Evolutionary conservation across 2,329 filamentous ascomycete genomes (phyloP), one percentile per base, ranked within the genome.

Genomic region (Aspergillus eucalypticola): DNA sequence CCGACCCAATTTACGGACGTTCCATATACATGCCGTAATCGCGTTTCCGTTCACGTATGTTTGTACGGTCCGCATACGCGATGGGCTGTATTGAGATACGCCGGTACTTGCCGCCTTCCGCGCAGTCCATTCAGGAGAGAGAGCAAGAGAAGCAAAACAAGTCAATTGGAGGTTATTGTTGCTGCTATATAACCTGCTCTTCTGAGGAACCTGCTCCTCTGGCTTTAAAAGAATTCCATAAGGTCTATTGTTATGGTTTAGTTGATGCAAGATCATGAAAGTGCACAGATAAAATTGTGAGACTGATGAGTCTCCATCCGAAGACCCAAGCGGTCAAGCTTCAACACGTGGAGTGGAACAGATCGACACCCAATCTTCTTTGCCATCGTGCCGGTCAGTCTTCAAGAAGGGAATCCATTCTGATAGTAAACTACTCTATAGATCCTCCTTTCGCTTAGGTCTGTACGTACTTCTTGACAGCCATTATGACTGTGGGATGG

Each of bases 321-420:
- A 49, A 46, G 25, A 57, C 53, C 58, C 41, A 60, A 69, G 65
- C 64, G 63, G 69, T 67, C 67, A 68, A 71, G 62, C 63, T 66
- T 67, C 60, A 35, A 66, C 67, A 73, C 71, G 71, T 73, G 71
- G 70, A 61, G 67, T 66, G 62, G 61, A 60, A 64, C 62, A 66
- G 63, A 71, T 69, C 64, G 63, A 64, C 61, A 55, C 61, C 52
- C 41, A 61, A 60, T 56, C 57, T 59, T 21, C 58, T 52, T 29
- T 60, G 32, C 50, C 59, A 60, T 56, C 56, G 46, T 58, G 53
- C 46, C 35, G 46, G 46, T 50, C 46, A 8, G 46, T 27, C 46
- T 44, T 44, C 10, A 21, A 44, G 19, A 21, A 44, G 7, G 41
- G 41, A 44, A 21, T 10, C 13, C 41, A 44, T 23, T 21, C 23